A percentile compares a stretch with the other conserved stretches of the same genome.
Conservation (phyloP, 371 early-diverging fungal genomes). For the Mortierella sp. region DNA sequence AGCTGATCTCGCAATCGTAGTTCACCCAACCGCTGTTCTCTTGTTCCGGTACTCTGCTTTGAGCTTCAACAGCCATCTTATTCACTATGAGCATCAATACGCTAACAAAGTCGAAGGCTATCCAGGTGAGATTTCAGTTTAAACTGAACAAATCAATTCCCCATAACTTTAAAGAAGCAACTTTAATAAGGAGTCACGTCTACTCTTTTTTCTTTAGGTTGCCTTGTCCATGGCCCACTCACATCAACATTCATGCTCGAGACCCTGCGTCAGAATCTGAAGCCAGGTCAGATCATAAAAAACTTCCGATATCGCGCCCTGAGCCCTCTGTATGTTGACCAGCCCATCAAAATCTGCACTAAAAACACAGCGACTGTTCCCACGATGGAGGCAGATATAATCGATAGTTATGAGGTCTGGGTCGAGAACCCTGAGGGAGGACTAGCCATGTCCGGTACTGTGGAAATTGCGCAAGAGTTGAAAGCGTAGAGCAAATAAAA, state of each 20-base stretch:
- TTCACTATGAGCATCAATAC: constrained; percentile 85
- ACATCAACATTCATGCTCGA: constrained; percentile 81
- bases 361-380: constrained; percentile 40
- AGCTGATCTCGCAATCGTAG: constrained; percentile 65
- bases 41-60: constrained; percentile 90
- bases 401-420: constrained; percentile 76
- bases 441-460: constrained; percentile 81
- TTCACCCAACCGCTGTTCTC: constrained; percentile 75
- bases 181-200: neutral
- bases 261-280: constrained; percentile 61
- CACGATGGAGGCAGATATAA: constrained; percentile 46
- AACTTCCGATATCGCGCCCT: constrained; percentile 80
- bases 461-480: constrained; percentile 32
- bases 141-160: constrained; percentile 24
- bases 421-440: constrained; percentile 73
- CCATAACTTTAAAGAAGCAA: neutral
- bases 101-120: constrained; percentile 80
- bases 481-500: constrained; percentile 2
- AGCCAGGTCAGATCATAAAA: constrained; percentile 38
- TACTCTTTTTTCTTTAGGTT: constrained; percentile 53
- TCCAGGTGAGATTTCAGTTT: constrained; percentile 58
- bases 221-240: constrained; percentile 88
- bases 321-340: constrained; percentile 73
- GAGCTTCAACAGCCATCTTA: constrained; percentile 87
- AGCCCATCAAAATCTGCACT: constrained; percentile 66